phyloP scores from a whole-genome alignment of 2,329 filamentous ascomycete genomes.

The Aspergillus sp. region DNA sequence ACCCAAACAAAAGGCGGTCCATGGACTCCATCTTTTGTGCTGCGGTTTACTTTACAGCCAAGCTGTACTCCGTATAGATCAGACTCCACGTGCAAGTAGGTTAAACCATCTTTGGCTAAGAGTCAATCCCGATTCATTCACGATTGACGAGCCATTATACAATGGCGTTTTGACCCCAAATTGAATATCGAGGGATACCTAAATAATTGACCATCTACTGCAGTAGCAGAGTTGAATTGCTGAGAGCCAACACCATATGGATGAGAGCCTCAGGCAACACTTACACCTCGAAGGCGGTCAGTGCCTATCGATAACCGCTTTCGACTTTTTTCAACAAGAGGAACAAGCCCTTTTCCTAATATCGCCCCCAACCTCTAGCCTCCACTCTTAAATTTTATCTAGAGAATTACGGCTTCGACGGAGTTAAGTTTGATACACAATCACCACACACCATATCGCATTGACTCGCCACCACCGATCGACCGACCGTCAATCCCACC shows the following conservation, averaged over 20 bases:
- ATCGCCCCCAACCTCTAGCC: neutral
- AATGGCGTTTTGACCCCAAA: neutral
- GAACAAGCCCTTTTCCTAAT: neutral
- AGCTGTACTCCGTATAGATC: neutral
- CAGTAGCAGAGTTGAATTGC: no score
- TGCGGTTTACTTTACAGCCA: neutral
- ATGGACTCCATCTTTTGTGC: neutral
- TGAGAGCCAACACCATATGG: no score
- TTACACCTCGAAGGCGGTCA: slow-evolving; percentile 16
- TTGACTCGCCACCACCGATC: neutral
- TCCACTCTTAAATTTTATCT: neutral
- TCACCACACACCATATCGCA: neutral
- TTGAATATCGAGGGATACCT: neutral
- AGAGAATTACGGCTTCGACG: neutral
- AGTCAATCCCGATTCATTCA: neutral
- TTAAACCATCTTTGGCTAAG: neutral
- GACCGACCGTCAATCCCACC: neutral
- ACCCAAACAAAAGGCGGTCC: neutral
- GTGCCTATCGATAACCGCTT: slow-evolving; percentile 24
- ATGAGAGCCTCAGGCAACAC: neutral
- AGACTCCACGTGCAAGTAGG: neutral
- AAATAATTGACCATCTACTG: neutral
- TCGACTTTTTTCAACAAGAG: slow-evolving; percentile 14
- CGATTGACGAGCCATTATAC: neutral
- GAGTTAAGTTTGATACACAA: neutral